Evolutionary conservation across 768 basidiomycete species (phyloP).

Genomic region (Lactarius indigo): DNA sequence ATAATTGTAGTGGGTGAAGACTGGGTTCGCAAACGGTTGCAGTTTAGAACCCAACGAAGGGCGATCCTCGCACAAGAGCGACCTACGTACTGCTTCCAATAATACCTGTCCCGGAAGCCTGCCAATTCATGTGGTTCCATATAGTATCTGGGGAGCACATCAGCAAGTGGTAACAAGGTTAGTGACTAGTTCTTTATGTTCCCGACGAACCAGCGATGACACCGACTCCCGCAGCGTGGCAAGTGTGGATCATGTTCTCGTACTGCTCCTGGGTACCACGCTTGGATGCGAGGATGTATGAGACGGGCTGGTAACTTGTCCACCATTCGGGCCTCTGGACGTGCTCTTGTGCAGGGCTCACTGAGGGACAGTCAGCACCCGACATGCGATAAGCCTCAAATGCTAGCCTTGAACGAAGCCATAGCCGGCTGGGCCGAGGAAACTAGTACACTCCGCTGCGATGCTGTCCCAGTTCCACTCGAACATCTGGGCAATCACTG

Average conservation of each 20-base stretch:
- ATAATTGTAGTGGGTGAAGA: slow-evolving; percentile 49
- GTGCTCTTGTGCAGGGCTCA: slow-evolving; percentile 56
- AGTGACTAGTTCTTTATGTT: background rate
- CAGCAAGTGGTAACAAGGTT: slow-evolving; percentile 30
- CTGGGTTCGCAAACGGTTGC: background rate
- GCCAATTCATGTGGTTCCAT: slow-evolving; percentile 64
- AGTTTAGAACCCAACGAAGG: background rate
- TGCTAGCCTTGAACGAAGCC: slow-evolving; percentile 61
- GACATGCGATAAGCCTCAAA: background rate
- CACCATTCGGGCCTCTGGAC: slow-evolving; percentile 61
- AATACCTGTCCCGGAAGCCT: slow-evolving; percentile 38
- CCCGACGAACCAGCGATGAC: slow-evolving; percentile 37
- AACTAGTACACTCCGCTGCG: slow-evolving; percentile 59
- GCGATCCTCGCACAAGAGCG: background rate
- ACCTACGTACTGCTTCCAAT: slow-evolving; percentile 14
- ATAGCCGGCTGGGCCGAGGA: slow-evolving; percentile 59
- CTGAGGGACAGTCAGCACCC: slow-evolving; percentile 24
- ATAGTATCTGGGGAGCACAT: slow-evolving; percentile 40
- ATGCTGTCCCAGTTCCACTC: slow-evolving; percentile 56
- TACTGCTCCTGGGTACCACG: slow-evolving; percentile 56
- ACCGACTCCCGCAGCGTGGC: slow-evolving; percentile 38
- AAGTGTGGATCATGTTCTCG: slow-evolving; percentile 38
- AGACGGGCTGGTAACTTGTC: slow-evolving; percentile 71
- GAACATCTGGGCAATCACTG: slow-evolving; percentile 66
- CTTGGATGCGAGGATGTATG: slow-evolving; percentile 62